Conservation (phyloP, 352 stramenopile genomes). For the Globisporangium nagaii region DNA sequence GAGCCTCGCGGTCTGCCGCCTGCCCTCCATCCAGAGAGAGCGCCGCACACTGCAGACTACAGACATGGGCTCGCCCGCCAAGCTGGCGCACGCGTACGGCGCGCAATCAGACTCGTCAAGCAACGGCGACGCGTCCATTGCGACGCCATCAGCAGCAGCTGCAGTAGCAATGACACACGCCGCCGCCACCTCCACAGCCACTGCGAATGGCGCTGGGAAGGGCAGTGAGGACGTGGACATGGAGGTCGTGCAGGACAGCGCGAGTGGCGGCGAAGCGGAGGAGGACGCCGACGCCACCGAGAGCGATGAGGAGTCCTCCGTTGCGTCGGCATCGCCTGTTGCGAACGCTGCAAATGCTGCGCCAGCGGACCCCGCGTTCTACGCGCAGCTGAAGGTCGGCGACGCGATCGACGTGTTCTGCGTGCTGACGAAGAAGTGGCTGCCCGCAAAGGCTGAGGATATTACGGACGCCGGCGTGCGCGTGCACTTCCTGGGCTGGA, state of each 20-base stretch:
- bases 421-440: conserved; percentile 40
- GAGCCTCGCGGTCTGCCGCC: no score
- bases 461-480: conserved; percentile 21
- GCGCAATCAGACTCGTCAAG: no score
- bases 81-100: no score
- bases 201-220: neutral
- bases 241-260: neutral
- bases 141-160: no score
- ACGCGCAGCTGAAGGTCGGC: conserved; percentile 18
- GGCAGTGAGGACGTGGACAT: conserved; percentile 3
- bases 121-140: no score
- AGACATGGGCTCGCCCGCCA: no score
- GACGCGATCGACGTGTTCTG: conserved; percentile 62
- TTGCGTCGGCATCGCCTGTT: neutral
- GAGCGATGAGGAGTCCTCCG: neutral
- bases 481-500: conserved; percentile 72
- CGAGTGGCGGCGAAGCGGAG: neutral
- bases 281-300: neutral
- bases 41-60: no score
- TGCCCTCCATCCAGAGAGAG: no score
- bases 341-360: neutral
- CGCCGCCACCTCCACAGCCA: neutral
- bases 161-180: neutral
- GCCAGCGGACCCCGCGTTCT: conserved; percentile 3
- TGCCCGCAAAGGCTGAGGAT: conserved; percentile 49